Conservation (phyloP, 805 yeast genomes). For the Myxozyma monticola region DNA sequence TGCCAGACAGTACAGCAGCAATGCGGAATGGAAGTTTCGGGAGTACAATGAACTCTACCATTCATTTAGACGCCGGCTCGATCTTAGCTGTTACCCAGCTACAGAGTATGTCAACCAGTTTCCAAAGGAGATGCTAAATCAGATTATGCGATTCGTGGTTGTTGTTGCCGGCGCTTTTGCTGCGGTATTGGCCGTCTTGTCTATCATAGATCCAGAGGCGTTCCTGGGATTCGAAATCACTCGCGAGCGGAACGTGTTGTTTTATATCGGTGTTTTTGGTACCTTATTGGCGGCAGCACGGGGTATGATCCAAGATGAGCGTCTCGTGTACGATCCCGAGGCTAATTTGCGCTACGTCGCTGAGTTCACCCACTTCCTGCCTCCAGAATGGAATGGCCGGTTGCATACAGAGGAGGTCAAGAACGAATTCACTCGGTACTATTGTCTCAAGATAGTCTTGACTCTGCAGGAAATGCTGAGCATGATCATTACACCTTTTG, state of each 20-base stretch:
- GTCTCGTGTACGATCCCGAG: slow-evolving; percentile 88
- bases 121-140: slow-evolving; percentile 72
- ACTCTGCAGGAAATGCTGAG: slow-evolving; percentile 78
- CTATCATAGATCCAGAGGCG: slow-evolving; percentile 83
- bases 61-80: slow-evolving; percentile 75
- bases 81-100: slow-evolving; percentile 75
- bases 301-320: slow-evolving; percentile 63
- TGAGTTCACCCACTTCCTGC: slow-evolving; percentile 86
- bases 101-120: slow-evolving; percentile 83
- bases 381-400: slow-evolving; percentile 80
- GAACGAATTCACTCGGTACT: slow-evolving; percentile 74
- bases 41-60: slow-evolving; percentile 94
- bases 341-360: slow-evolving; percentile 76
- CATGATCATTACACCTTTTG: slow-evolving; percentile 79
- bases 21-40: slow-evolving; percentile 91
- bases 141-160: slow-evolving; percentile 54
- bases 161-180: slow-evolving; percentile 87
- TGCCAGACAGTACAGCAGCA: slow-evolving; percentile 86
- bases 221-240: slow-evolving; percentile 87
- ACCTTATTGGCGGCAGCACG: slow-evolving; percentile 83
- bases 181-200: slow-evolving; percentile 76
- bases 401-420: slow-evolving; percentile 83
- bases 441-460: slow-evolving; percentile 69
- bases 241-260: slow-evolving; percentile 74
- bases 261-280: slow-evolving; percentile 86